phyloP scores from a whole-genome alignment of 108 stramenopile genomes.

The Schizochytrium sp. region DNA sequence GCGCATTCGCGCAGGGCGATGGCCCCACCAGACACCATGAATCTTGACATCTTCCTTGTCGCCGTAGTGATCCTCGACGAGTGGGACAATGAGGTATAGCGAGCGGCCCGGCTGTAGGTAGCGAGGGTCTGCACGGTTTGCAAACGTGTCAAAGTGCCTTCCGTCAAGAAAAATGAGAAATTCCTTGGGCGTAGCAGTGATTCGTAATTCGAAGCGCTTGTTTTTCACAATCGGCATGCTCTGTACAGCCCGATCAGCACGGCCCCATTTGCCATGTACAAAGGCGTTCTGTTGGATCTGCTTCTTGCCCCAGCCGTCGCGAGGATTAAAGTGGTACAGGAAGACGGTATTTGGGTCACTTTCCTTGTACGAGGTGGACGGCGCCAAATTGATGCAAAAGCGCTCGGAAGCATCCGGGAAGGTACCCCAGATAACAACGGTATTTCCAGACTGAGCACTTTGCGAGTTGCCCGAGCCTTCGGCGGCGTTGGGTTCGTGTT shows the following conservation, averaged over 20 bases:
- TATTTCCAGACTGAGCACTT: neutral
- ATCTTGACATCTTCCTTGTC: neutral
- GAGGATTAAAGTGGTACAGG: neutral
- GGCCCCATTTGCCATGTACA: neutral
- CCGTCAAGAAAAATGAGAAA: neutral
- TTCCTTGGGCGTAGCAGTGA: neutral
- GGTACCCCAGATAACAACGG: neutral
- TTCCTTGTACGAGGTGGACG: neutral
- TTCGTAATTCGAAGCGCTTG: neutral
- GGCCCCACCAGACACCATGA: neutral
- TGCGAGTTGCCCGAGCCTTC: neutral
- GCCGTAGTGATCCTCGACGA: neutral
- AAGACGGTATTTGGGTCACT: neutral
- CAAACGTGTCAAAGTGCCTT: neutral
- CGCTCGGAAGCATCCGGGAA: neutral
- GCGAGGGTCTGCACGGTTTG: neutral
- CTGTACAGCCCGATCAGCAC: neutral
- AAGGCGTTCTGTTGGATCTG: neutral
- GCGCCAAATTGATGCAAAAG: neutral
- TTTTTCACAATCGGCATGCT: neutral
- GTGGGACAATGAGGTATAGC: neutral
- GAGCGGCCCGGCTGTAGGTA: neutral
- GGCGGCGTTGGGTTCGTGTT: neutral
- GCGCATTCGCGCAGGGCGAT: neutral
- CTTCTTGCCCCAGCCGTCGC: constrained; percentile 18